Evolutionary conservation across 345 rosid genomes (phyloP), one percentile per base, ranked within the genome.

Genomic region (Euphorbia peplus): DNA sequence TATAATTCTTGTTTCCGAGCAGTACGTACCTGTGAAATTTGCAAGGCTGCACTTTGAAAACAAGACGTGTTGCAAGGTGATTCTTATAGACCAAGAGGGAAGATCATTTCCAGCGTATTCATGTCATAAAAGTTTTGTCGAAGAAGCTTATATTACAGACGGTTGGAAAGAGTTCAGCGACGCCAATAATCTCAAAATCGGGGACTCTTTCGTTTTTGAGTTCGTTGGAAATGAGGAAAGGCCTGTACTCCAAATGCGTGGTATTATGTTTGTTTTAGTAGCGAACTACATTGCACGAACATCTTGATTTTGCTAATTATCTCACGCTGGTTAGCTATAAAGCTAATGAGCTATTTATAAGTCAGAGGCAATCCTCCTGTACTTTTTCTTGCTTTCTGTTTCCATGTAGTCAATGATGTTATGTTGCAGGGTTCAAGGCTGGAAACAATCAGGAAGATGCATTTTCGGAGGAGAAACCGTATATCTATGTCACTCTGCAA

Each of bases 161-260:
- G 68, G 69, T 55, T 71, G 74, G 74, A 41, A 3, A 0, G 44
- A 29, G 29, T 71, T 53, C 26, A 46, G 62, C 10, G 4, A 0
- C 53, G 68, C 21, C 22, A 71, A 71, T 64, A 30, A 54, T 13
- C 60, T 71, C 13, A 44, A 54, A 63, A 41, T 22, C 5, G 69
- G 75, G 12, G 63, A 71, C 21, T 26, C 57, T 32, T 39, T 71
- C 46, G 32, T 42, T 63, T 64, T 71, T 28, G 69, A 71, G 46
- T 62, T 71, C 55, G 8, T 56, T 46, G 41, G 42, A 4, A 64
- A n/a, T 11, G 69, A 63, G 16, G 4, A 41, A 26, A 41, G 24
- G 57, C 75, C 69, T 11, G 44, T 54, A 16, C 30, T 71, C 15
- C 39, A 46, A 54, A 41, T 64, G 57, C 10, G 6, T 6, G 29